Percentiles rank a stretch among this genome's conserved stretches.
Evolutionary conservation across 2,329 filamentous ascomycete genomes (phyloP).

Genomic region (Pestalotiopsis sp.): DNA sequence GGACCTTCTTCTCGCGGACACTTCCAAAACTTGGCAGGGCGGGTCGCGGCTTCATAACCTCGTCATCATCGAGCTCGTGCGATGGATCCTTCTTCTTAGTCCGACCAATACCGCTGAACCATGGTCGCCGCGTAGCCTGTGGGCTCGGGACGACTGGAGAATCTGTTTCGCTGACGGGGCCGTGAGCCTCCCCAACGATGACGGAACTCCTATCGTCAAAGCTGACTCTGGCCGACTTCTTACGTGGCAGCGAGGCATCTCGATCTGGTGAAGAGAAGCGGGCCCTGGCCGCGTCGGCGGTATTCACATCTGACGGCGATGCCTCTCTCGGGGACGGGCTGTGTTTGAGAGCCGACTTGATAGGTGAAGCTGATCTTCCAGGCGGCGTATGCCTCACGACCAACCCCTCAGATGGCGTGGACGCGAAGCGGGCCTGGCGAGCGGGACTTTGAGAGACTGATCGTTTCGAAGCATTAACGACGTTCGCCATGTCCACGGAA

Average conservation of each 20-base stretch:
- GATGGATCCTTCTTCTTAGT: slow-evolving; percentile 54
- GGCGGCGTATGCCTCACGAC: slow-evolving; percentile 70
- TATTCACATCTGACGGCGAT: slow-evolving; percentile 53
- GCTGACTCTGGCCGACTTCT: slow-evolving; percentile 74
- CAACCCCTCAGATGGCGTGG: slow-evolving; percentile 53
- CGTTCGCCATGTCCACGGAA: slow-evolving; percentile 23
- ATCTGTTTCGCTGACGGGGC: slow-evolving; percentile 36
- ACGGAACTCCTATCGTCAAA: slow-evolving; percentile 71
- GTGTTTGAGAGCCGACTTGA: slow-evolving; percentile 76
- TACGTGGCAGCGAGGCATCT: slow-evolving; percentile 47
- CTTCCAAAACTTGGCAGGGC: slow-evolving; percentile 77
- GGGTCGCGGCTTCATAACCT: slow-evolving; percentile 74
- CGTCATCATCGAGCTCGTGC: slow-evolving; percentile 62
- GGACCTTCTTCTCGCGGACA: slow-evolving; percentile 64
- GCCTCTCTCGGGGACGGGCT: slow-evolving; percentile 53
- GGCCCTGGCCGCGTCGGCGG: slow-evolving; percentile 41
- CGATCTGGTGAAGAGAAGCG: slow-evolving; percentile 29
- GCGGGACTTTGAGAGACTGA: slow-evolving; percentile 63
- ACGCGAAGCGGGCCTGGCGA: slow-evolving; percentile 69
- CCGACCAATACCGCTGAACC: slow-evolving; percentile 54
- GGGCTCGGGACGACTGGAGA: slow-evolving; percentile 43
- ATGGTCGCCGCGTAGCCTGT: slow-evolving; percentile 46
- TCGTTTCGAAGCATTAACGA: slow-evolving; percentile 28
- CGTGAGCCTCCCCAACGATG: slow-evolving; percentile 52
- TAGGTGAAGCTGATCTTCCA: slow-evolving; percentile 71